phyloP scores from a whole-genome alignment of 192 early-diverging fungal species.

The Backusella tuberculispora region DNA sequence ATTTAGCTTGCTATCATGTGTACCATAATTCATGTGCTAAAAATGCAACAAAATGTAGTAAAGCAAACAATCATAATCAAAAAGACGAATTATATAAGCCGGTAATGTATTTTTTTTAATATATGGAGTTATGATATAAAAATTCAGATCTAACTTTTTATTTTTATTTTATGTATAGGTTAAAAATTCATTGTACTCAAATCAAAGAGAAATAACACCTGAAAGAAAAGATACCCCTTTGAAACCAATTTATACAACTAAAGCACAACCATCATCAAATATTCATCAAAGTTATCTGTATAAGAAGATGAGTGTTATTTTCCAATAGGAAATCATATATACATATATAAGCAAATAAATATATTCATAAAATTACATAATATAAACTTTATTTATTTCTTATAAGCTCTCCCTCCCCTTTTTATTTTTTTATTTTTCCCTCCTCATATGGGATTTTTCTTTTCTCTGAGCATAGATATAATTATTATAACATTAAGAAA shows the following conservation, averaged over 20 bases:
- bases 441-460: no score
- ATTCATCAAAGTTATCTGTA: neutral
- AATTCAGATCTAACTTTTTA: neutral
- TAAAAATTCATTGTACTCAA: neutral
- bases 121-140: neutral
- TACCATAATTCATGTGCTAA: neutral
- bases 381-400: neutral
- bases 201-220: neutral
- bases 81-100: neutral
- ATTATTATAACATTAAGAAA: no score
- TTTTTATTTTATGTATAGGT: neutral
- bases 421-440: no score
- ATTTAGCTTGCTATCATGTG: neutral
- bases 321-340: neutral
- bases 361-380: neutral
- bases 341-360: neutral
- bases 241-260: neutral
- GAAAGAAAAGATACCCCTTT: conserved; percentile 9
- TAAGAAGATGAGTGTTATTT: neutral
- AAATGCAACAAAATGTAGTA: neutral
- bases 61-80: neutral
- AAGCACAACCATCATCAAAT: neutral
- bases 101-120: neutral
- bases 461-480: no score
- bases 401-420: no score